Conservation (phyloP, 139 green algal species). For the Micractinium conductrix region DNA sequence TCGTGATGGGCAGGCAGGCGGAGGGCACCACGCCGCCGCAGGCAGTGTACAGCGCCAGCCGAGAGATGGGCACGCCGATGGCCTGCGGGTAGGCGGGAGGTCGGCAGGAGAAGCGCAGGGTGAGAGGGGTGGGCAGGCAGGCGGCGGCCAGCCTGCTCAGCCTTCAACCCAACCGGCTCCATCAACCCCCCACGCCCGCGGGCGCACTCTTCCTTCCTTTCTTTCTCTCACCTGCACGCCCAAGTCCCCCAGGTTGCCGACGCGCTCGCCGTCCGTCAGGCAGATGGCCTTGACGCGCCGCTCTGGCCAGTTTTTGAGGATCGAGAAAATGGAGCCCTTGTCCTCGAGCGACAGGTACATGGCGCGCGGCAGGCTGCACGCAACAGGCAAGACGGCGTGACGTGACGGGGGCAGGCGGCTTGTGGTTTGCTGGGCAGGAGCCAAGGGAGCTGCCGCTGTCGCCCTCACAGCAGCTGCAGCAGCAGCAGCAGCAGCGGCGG, state of each 20-base stretch:
- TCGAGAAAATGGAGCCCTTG: slow-evolving; percentile 65
- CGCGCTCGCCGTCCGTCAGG: slow-evolving; percentile 83
- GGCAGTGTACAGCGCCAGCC: slow-evolving; percentile 80
- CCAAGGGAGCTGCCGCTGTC: background rate
- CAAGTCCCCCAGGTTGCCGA: slow-evolving; percentile 77
- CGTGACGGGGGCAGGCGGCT: too few species aligned
- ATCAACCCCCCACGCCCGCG: too few species aligned
- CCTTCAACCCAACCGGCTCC: too few species aligned
- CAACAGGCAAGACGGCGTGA: too few species aligned
- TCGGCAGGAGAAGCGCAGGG: background rate
- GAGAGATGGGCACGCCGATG: slow-evolving; percentile 68
- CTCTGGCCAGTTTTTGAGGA: slow-evolving; percentile 95
- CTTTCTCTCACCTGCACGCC: slow-evolving; percentile 72
- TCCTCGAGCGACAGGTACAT: slow-evolving; percentile 90
- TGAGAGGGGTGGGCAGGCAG: background rate
- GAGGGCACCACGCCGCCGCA: slow-evolving; percentile 80
- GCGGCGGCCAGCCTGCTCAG: too few species aligned
- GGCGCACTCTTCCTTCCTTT: too few species aligned
- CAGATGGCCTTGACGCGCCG: slow-evolving; percentile 83
- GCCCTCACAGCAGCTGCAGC: background rate
- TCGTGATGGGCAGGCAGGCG: slow-evolving; percentile 78
- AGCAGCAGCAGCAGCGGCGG: too few species aligned
- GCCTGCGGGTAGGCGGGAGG: slow-evolving; percentile 33
- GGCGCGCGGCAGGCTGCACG: slow-evolving; percentile 65
- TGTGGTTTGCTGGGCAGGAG: too few species aligned